Conservation (phyloP, 1,139 yeast genomes). For the Diutina rugosa region DNA sequence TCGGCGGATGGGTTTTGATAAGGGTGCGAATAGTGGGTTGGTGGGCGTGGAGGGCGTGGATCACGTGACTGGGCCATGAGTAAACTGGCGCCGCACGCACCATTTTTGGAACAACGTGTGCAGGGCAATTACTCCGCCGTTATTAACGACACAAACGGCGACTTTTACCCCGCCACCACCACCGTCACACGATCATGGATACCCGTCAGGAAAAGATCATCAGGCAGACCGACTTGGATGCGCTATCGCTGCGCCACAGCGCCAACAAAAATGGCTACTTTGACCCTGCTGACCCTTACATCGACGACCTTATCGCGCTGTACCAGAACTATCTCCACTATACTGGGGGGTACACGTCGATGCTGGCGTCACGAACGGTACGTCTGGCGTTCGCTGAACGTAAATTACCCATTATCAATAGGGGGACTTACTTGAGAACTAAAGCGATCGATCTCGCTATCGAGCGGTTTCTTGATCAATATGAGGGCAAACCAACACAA, state of each 20-base stretch:
- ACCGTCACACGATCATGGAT: not conserved
- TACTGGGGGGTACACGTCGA: constrained; percentile 25
- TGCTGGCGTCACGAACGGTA: constrained; percentile 23
- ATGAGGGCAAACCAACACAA: constrained; percentile 26
- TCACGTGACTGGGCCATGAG: not conserved
- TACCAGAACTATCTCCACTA: constrained; percentile 22
- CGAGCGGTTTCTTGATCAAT: constrained; percentile 29
- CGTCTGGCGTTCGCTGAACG: constrained; percentile 24
- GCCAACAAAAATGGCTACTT: constrained; percentile 45
- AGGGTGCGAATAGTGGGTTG: not conserved
- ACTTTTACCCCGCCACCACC: not conserved
- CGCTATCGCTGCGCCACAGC: constrained; percentile 58
- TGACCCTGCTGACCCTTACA: constrained; percentile 32
- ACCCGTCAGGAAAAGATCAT: constrained; percentile 31
- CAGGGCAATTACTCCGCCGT: not conserved
- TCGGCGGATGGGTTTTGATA: not conserved
- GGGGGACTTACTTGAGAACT: constrained; percentile 77
- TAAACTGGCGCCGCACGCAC: not conserved
- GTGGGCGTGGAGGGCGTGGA: too few relatives aligned
- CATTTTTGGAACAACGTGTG: not conserved
- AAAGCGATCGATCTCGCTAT: constrained; percentile 44
- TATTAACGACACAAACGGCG: not conserved
- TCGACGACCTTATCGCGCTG: constrained; percentile 30
- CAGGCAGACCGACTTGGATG: constrained; percentile 75
- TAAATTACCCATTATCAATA: constrained; percentile 67